Percentiles rank a stretch among this genome's conserved stretches.
phyloP scores from a whole-genome alignment of 2,329 filamentous ascomycete species.

The Aspergillus transmontanensis region DNA sequence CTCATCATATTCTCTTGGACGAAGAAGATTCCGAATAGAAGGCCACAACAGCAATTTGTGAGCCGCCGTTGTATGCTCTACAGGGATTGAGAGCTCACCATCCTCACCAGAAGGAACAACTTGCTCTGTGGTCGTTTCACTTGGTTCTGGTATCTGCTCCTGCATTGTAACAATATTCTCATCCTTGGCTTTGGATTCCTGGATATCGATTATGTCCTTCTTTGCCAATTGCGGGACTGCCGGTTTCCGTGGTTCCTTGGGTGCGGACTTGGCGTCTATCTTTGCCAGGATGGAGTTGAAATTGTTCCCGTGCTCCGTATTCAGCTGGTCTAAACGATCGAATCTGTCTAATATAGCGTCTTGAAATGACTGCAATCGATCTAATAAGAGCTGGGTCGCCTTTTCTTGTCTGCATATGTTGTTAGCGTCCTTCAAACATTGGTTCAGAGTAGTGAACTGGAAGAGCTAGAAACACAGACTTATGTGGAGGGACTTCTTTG shows the following conservation, averaged over 20 bases:
- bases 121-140: constrained; percentile 11
- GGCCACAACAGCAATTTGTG: constrained; percentile 77
- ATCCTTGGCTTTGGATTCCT: constrained; percentile 19
- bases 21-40: constrained; percentile 66
- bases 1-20: constrained; percentile 59
- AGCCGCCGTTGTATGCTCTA: constrained; percentile 87
- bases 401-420: constrained; percentile 42
- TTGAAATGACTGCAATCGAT: constrained; percentile 35
- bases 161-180: constrained; percentile 6
- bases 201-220: constrained; percentile 25
- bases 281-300: constrained; percentile 9
- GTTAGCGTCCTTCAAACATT: constrained; percentile 7
- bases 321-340: constrained; percentile 19
- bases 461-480: constrained; percentile 58
- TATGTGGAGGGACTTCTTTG: constrained; percentile 85
- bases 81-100: constrained; percentile 71
- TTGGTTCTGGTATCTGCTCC: constrained; percentile 10
- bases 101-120: constrained; percentile 30
- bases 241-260: constrained; percentile 17
- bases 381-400: constrained; percentile 40
- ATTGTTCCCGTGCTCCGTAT: constrained; percentile 20
- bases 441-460: not conserved
- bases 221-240: constrained; percentile 22
- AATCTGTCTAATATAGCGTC: constrained; percentile 32
- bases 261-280: not conserved